A percentile compares a stretch with the other conserved stretches of the same genome.
These are phyloP conservation scores for Sclerotinia trifoliorum DNA, from an alignment of 2,329 filamentous ascomycete genomes.

Conservation along the genomic window DNA sequence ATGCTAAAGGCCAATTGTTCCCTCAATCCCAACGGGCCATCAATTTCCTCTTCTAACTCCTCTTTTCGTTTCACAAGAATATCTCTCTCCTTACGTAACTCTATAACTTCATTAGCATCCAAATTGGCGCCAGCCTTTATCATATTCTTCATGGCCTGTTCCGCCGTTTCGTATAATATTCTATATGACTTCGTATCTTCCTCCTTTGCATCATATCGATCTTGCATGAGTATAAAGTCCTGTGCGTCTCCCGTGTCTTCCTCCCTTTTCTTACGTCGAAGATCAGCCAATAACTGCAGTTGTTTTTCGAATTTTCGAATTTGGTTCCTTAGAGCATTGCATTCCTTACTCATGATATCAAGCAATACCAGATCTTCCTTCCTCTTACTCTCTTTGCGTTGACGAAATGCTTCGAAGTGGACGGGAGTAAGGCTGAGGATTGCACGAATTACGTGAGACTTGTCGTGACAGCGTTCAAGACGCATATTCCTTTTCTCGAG, in stretches of 20 bases:
- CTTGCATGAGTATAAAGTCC: slow-evolving; percentile 5
- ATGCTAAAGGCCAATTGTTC: not conserved
- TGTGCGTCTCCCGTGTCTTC: not conserved
- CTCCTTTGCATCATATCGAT: not conserved
- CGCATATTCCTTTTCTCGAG: slow-evolving; percentile 1
- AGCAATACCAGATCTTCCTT: not conserved
- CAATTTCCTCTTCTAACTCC: slow-evolving; percentile 12
- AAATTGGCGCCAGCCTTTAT: not conserved
- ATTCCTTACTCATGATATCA: not conserved
- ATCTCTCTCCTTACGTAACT: slow-evolving; percentile 7
- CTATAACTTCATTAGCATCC: slow-evolving; percentile 1
- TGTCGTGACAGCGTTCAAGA: slow-evolving; percentile 11
- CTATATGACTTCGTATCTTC: not conserved
- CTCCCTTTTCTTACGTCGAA: not conserved
- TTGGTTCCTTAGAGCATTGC: not conserved
- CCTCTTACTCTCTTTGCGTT: slow-evolving; percentile 4
- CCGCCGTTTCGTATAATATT: not conserved
- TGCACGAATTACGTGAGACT: not conserved
- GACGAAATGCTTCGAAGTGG: slow-evolving; percentile 7
- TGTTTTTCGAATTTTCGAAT: not conserved
- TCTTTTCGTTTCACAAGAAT: not conserved
- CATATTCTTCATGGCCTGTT: not conserved
- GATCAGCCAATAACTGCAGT: not conserved
- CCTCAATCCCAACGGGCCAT: slow-evolving; percentile 12
- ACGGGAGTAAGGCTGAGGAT: slow-evolving; percentile 7